Conservation (phyloP, 352 stramenopile species). For the Aphanomyces invadans region DNA sequence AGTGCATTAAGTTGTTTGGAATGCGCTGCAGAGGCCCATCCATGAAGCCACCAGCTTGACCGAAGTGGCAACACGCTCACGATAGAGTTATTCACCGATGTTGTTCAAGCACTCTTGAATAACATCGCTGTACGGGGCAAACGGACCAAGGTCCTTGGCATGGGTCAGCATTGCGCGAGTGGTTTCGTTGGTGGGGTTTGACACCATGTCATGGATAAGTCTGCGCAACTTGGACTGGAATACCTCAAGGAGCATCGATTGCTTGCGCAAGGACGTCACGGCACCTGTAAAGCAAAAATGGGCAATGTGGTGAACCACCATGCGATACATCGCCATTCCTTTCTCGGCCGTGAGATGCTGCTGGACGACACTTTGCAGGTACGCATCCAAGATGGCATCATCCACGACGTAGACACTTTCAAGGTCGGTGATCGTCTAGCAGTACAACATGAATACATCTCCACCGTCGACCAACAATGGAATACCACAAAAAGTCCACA, state of each 20-base stretch:
- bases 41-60: too few relatives aligned
- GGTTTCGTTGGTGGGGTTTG: slow-evolving; percentile 1
- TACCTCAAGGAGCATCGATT: neutral
- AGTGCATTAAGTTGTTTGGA: too few relatives aligned
- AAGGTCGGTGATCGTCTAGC: neutral
- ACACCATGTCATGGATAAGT: slow-evolving; percentile 3
- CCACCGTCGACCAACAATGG: too few relatives aligned
- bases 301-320: slow-evolving; percentile 4
- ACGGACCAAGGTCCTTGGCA: neutral
- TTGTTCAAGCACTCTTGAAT: neutral
- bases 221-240: neutral
- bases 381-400: neutral
- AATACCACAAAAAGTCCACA: too few relatives aligned
- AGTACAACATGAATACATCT: neutral
- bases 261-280: neutral
- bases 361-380: neutral
- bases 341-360: neutral
- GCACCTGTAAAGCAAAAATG: slow-evolving; percentile 8
- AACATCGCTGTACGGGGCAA: neutral
- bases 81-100: neutral
- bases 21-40: too few relatives aligned
- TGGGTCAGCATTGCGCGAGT: neutral
- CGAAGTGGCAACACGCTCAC: too few relatives aligned
- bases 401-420: neutral
- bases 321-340: neutral